phyloP scores from a whole-genome alignment of 345 rosid species.

The Salix brachista region DNA sequence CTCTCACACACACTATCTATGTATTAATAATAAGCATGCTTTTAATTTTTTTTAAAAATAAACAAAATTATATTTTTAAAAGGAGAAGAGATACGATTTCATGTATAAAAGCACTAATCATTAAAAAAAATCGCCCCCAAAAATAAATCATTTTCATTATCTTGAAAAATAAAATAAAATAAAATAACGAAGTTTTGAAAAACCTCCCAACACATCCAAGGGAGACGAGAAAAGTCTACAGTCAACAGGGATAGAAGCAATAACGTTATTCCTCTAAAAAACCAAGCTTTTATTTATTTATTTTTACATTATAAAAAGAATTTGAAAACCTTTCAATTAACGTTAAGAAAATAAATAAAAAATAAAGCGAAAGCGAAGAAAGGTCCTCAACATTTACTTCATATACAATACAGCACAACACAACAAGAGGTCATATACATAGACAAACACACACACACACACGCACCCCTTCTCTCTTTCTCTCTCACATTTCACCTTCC shows the following conservation, averaged over 20 bases:
- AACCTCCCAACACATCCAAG: not conserved
- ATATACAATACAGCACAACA: conserved; percentile 18
- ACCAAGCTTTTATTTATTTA: no score
- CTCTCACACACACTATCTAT: no score
- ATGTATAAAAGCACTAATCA: no score
- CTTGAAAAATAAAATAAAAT: not conserved
- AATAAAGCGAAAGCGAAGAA: conserved; percentile 12
- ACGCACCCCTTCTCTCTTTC: not conserved
- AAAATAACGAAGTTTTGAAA: not conserved
- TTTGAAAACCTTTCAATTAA: not conserved
- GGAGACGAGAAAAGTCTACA: conserved; percentile 34
- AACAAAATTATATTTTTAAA: not conserved
- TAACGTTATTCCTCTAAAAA: conserved; percentile 18
- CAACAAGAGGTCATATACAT: conserved; percentile 12
- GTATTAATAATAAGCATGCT: no score
- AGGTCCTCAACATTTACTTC: conserved; percentile 34
- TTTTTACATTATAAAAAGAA: not conserved
- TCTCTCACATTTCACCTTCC: conserved; percentile 36
- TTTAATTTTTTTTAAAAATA: no score
- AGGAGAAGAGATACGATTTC: not conserved
- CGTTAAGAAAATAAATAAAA: conserved; percentile 1
- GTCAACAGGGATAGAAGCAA: conserved; percentile 42
- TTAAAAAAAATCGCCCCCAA: no score
- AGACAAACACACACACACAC: conserved; percentile 7
- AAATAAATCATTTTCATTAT: not conserved